Conservation (phyloP, 495 filamentous ascomycete genomes). For the Penicillium tannophilum region DNA sequence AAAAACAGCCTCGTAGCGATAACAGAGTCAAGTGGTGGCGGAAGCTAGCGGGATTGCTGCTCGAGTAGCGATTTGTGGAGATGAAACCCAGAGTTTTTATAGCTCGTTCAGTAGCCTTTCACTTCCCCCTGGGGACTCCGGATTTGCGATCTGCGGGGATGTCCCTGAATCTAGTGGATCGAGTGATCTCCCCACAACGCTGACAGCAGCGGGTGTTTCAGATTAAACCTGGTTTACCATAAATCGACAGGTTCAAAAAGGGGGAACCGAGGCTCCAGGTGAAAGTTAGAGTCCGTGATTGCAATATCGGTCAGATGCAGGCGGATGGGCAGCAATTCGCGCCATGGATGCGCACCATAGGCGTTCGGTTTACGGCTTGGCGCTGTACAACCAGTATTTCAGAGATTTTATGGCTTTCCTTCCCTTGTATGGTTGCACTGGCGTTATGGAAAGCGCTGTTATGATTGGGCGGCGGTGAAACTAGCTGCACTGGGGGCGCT, state of each 20-base stretch:
- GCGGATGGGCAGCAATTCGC: background rate
- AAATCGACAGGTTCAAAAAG: background rate
- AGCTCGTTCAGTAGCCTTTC: background rate
- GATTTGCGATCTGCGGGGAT: slow-evolving; percentile 4
- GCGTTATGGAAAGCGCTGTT: background rate
- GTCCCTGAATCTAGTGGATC: slow-evolving; percentile 1
- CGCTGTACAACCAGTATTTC: too few relatives aligned
- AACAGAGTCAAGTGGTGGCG: background rate
- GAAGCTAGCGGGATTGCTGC: background rate
- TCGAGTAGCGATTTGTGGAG: slow-evolving; percentile 1
- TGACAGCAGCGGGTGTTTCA: background rate
- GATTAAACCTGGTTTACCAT: background rate
- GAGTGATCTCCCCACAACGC: background rate
- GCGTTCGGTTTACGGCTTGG: too few relatives aligned
- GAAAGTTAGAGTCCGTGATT: background rate
- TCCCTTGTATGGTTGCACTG: slow-evolving; percentile 1
- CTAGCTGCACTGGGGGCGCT: slow-evolving; percentile 2
- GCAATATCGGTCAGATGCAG: background rate
- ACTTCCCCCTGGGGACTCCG: background rate
- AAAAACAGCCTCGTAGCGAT: background rate
- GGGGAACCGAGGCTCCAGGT: background rate
- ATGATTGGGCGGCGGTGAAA: background rate
- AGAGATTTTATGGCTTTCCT: background rate
- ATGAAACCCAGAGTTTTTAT: background rate
- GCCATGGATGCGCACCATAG: too few relatives aligned